Percentiles rank a stretch among this genome's conserved stretches.
Evolutionary conservation across 768 basidiomycete species (phyloP).

Genomic region (Tylopilus vinaceipallidus): DNA sequence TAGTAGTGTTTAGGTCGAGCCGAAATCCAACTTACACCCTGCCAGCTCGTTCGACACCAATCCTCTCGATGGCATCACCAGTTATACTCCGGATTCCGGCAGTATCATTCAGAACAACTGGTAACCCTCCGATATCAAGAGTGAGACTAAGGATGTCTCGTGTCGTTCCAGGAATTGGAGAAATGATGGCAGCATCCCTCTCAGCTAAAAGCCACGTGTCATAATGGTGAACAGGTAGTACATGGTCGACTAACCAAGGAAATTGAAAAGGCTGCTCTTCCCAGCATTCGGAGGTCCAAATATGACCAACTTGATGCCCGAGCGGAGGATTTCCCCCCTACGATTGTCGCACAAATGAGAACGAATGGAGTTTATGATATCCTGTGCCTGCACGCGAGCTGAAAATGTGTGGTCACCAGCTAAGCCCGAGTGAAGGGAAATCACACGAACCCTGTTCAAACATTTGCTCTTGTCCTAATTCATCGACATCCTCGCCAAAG

Average conservation of each 20-base stretch:
- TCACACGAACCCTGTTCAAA: constrained; percentile 58
- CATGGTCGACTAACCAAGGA: constrained; percentile 52
- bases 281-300: constrained; percentile 94
- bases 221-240: neutral
- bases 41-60: constrained; percentile 76
- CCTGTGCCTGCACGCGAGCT: constrained; percentile 55
- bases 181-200: constrained; percentile 87
- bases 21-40: constrained; percentile 49
- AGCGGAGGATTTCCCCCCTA: constrained; percentile 79
- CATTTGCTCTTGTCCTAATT: constrained; percentile 75
- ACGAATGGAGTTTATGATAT: constrained; percentile 51
- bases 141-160: constrained; percentile 84
- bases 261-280: constrained; percentile 89
- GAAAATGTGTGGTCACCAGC: neutral
- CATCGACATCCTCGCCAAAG: constrained; percentile 85
- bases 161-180: constrained; percentile 84
- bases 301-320: constrained; percentile 80
- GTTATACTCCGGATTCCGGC: constrained; percentile 74
- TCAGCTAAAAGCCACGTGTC: constrained; percentile 51
- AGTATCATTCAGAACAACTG: constrained; percentile 80
- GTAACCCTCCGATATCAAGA: constrained; percentile 85
- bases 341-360: constrained; percentile 65
- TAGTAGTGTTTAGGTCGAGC: neutral
- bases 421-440: neutral
- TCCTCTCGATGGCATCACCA: constrained; percentile 68